Percentiles rank a stretch among this genome's conserved stretches.
These are phyloP conservation scores for Cyberlindnera meyerae DNA, from an alignment of 805 yeast genomes.

Conservation along the genomic window DNA sequence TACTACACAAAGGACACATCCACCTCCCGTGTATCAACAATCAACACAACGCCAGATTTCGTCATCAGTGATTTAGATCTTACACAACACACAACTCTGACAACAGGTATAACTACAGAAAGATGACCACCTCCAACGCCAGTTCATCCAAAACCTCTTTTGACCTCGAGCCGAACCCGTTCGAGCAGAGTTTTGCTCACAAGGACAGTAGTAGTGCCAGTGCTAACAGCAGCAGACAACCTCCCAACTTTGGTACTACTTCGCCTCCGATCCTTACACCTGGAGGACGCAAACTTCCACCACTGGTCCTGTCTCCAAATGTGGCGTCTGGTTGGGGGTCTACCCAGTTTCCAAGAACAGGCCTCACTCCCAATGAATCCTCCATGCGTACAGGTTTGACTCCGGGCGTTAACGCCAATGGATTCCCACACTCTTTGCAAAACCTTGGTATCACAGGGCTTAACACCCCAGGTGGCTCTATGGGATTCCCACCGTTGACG, in stretches of 20 bases:
- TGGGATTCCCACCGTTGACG: constrained; percentile 22
- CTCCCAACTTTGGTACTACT: constrained; percentile 30
- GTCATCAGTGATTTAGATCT: no score
- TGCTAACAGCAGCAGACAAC: constrained; percentile 8
- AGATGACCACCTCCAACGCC: constrained; percentile 7
- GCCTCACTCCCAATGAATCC: constrained; percentile 74
- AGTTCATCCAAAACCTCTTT: constrained; percentile 35
- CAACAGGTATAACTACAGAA: background rate
- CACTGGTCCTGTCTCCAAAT: constrained; percentile 30
- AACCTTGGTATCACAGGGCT: constrained; percentile 26
- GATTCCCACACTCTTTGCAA: constrained; percentile 36
- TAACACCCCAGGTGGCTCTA: constrained; percentile 21
- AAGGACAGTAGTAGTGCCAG: constrained; percentile 30
- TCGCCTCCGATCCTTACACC: constrained; percentile 51
- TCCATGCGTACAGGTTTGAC: constrained; percentile 67
- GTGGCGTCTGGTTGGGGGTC: constrained; percentile 23
- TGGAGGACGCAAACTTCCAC: constrained; percentile 53
- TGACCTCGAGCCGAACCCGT: constrained; percentile 90
- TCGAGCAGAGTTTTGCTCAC: constrained; percentile 89
- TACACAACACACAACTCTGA: no score
- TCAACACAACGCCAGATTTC: no score
- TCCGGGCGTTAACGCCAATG: constrained; percentile 56
- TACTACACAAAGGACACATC: no score
- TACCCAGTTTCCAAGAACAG: constrained; percentile 37
- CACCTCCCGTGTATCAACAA: no score